Evolutionary conservation across 371 early-diverging fungal species (phyloP), one percentile per base, ranked within the genome.

Genomic region (Syncephalastrum contaminatum): DNA sequence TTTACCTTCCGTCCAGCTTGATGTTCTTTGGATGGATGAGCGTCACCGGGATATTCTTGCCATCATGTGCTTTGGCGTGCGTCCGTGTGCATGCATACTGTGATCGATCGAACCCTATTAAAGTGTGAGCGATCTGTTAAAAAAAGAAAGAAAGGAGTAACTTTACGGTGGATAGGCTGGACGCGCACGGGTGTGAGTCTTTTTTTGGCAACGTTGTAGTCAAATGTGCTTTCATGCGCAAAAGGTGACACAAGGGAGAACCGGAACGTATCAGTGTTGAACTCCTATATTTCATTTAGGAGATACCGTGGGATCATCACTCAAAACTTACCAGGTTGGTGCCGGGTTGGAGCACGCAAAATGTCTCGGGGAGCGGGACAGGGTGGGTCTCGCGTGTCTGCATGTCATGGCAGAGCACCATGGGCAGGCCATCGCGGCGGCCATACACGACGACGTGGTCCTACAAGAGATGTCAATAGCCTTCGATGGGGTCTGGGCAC

Each of bases 241-340:
- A 88, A 84, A 4, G 93, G 92, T 4, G 88, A 85, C 39, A 74
- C 75, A 49, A 86, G 65, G 0, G 84, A 75, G 48, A 92, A 88
- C 16, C 87, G 82, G 20, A 91, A 79, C 0, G 66, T 69, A n/a
- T 86, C 71, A 4, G 91, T 79, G 46, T 88, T 77, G 44, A 82
- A 89, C 43, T 87, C 81, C 85, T 85, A 55, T 18, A 4, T 25
- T 1, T 19, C 12, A 48, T 44, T 46, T 13, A 42, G 22, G 24
- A 50, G 42, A 21, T 21, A 13, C 15, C 18, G 8, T 40, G 45
- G 45, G 16, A 13, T 30, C 43, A 52, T 50, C 15, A 43, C 21
- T 49, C 10, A 27, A 36, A n/a, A 57, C 69, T 51, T 73, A 82
- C 86, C 13, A 85, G 63, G 55, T 89, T 89, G 10, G 85, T 77